Evolutionary conservation across 75 land plant genomes (phyloP), one percentile per base, ranked within the genome.

Genomic region (Isoetes taiwanensis): DNA sequence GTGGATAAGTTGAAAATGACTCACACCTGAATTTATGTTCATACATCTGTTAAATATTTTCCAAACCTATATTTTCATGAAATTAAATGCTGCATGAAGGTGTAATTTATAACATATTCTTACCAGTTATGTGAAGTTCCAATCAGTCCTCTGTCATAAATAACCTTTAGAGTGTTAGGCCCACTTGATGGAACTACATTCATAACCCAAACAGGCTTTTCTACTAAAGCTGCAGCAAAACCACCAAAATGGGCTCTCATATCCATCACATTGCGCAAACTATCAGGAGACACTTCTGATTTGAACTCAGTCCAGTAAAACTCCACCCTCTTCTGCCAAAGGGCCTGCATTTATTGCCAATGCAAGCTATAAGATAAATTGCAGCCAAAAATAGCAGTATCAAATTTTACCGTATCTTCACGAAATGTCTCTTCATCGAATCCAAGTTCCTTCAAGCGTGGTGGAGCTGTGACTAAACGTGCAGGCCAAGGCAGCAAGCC

Each of bases 191-290:
- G 81, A 12, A 85, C 91, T 21, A 82, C 91, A 71, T 90, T 90
- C 96, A 90, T 85, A 9, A 90, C 95, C 96, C 96, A 90, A 3
- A 90, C 93, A 58, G 73, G 69, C 56, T 85, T 76, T 54, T 52
- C 62, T 8, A 41, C 77, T 21, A 90, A 71, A 27, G 86, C 83
- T 37, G 96, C 96, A 9, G 83, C 83, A 77, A 90, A 82, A 24
- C 87, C 79, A 3, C 96, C 96, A 31, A 79, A 62, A 59, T 77
- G 48, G 23, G 96, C 96, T 30, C 78, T 90, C 96, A 90, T 79
- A 68, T 90, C 96, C 96, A 90, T 90, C 34, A 90, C 27, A 52
- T 90, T 90, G 43, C 95, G n/a, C n/a, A n/a, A n/a, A n/a, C n/a
- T n/a, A n/a, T n/a, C n/a, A n/a, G n/a, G n/a, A n/a, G n/a, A n/a